Conservation (phyloP, 2,329 filamentous ascomycete species). For the Verticillium albo-atrum region DNA sequence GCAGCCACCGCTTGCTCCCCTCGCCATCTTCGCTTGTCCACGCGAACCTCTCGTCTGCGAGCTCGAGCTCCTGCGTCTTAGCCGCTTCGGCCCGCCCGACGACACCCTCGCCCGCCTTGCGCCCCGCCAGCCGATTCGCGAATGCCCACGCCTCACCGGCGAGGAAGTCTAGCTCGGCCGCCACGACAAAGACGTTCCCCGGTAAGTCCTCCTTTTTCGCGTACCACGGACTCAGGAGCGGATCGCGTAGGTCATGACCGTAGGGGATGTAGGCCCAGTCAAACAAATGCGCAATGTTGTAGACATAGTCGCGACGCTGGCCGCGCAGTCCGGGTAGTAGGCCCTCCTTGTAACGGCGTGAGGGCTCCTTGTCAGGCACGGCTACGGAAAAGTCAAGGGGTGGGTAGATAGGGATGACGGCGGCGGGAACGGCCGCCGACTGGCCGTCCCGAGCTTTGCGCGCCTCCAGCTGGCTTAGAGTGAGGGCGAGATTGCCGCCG, state of each 20-base stretch:
- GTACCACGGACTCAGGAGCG: conserved; percentile 27
- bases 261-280: conserved; percentile 27
- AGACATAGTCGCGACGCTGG: conserved; percentile 9
- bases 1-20: conserved; percentile 28
- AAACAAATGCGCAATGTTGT: conserved; percentile 19
- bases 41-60: conserved; percentile 27
- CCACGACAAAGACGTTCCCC: conserved; percentile 28
- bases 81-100: conserved; percentile 11
- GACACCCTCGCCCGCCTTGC: not conserved
- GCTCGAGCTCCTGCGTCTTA: conserved; percentile 14
- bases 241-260: conserved; percentile 24
- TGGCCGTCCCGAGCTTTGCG: not conserved
- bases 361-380: conserved; percentile 16
- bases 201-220: conserved; percentile 24
- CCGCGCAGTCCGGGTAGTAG: conserved; percentile 12
- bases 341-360: conserved; percentile 18
- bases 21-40: conserved; percentile 22
- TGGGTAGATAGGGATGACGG: conserved; percentile 38
- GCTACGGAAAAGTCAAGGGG: conserved; percentile 26
- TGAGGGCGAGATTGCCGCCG: conserved; percentile 43
- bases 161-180: conserved; percentile 32
- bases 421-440: conserved; percentile 10
- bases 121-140: conserved; percentile 14
- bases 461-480: conserved; percentile 30
- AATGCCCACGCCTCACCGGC: conserved; percentile 13